Evolutionary conservation across 805 yeast genomes (phyloP), one percentile per base, ranked within the genome.

Genomic region (Schwanniomyces vanrijiae): DNA sequence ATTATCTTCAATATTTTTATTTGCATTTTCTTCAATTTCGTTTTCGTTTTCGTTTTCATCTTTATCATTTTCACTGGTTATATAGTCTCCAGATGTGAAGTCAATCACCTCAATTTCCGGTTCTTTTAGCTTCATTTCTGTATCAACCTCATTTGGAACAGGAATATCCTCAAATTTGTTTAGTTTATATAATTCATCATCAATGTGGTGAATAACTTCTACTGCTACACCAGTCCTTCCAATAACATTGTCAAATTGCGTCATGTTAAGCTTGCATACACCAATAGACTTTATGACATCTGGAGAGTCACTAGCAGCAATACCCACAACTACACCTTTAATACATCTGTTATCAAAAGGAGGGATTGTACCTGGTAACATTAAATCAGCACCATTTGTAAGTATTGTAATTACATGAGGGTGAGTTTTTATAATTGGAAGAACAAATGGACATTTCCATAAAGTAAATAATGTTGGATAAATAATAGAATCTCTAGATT

Each of bases 191-290:
- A 92, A 69, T 44, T 77, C 80, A 61, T 92, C 99, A 3, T 80
- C 85, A 14, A 78, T 62, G 26, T 75, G 76, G 55, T 90, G 96
- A n/a, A 82, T 55, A 4, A 90, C 69, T 41, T 78, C 75, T 0
- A 91, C 95, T 0, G 94, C 96, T 25, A 86, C 81, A 10, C 98
- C 99, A 13, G 76, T 75, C 13, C 77, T 71, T 0, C 90, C 90
- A n/a, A 76, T 65, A 1, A 81, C 86, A 44, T 71, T 59, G 35
- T 68, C 64, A 42, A 71, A 65, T 2, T 66, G 62, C 2, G 68
- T 61, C 53, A 88, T 52, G 55, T 84, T 76, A 54, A 77, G 48
- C 34, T 66, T 54, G 50, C 87, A 81, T 9, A 75, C 60, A 2
- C 97, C 97, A 22, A 91, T 78, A 0, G 95, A 96, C 58, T 80